phyloP scores from a whole-genome alignment of 1,284 basidiomycete genomes.

The Lignosus rhinocerotis region DNA sequence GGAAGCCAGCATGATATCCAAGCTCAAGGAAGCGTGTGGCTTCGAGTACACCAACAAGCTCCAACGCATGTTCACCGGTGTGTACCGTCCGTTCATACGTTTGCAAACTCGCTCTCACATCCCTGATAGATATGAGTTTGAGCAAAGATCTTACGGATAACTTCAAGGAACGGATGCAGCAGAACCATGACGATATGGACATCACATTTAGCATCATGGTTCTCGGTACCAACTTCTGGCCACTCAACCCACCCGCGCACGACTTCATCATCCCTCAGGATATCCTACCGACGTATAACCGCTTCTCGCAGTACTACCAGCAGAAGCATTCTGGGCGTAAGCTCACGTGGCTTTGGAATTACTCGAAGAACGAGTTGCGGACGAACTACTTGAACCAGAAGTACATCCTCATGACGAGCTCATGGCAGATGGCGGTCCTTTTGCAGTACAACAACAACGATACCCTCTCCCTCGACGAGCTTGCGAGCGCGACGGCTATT shows the following conservation, averaged over 20 bases:
- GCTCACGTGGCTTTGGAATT: conserved; percentile 97
- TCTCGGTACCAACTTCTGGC: conserved; percentile 97
- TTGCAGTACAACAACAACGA: conserved; percentile 94
- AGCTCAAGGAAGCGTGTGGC: conserved; percentile 97
- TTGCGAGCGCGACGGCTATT: conserved; percentile 83
- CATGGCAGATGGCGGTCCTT: conserved; percentile 94
- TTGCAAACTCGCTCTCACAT: conserved; percentile 6
- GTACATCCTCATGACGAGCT: conserved; percentile 94
- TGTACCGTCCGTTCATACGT: conserved; percentile 23
- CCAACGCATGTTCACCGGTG: conserved; percentile 97
- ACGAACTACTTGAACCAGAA: conserved; percentile 94
- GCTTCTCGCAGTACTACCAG: conserved; percentile 93
- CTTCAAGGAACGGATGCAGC: conserved; percentile 93
- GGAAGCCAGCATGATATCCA: conserved; percentile 98
- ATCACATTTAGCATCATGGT: conserved; percentile 95
- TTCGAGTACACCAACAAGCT: conserved; percentile 99
- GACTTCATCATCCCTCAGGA: conserved; percentile 91
- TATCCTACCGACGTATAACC: conserved; percentile 85
- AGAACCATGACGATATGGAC: conserved; percentile 81
- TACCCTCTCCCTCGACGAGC: conserved; percentile 79
- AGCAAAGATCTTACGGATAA: conserved; percentile 96
- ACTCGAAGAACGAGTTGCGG: conserved; percentile 93
- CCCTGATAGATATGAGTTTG: conserved; percentile 81
- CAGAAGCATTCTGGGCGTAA: conserved; percentile 95
- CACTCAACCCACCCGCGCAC: conserved; percentile 79